Percentiles rank a stretch among this genome's conserved stretches.
phyloP scores from a whole-genome alignment of 495 filamentous ascomycete genomes.

The Lepidopterella palustris region DNA sequence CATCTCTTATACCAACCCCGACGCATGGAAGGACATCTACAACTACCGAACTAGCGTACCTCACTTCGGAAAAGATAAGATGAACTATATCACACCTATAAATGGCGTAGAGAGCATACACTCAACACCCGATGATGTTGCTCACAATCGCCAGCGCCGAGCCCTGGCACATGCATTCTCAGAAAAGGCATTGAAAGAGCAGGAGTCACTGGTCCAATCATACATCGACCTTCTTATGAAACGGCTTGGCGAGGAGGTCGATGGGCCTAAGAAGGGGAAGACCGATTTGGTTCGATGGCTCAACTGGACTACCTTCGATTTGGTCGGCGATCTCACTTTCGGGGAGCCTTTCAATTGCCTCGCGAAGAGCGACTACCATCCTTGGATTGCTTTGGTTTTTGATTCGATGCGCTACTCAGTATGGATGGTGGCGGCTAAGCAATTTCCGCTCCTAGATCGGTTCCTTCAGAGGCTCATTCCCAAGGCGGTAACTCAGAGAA shows the following conservation, averaged over 20 bases:
- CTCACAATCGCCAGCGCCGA: constrained; percentile 24
- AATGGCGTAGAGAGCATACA: constrained; percentile 14
- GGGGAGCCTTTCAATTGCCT: constrained; percentile 35
- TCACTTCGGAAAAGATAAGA: constrained; percentile 24
- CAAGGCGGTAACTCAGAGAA: background rate
- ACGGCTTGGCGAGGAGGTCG: no score
- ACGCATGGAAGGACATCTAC: constrained; percentile 33
- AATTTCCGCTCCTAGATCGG: background rate
- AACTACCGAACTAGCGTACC: constrained; percentile 2
- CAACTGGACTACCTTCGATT: constrained; percentile 34
- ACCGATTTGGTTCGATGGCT: constrained; percentile 30
- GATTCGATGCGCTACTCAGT: constrained; percentile 15
- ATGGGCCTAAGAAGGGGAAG: background rate
- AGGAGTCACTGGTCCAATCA: constrained; percentile 29
- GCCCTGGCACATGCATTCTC: constrained; percentile 28
- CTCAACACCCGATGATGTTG: constrained; percentile 22
- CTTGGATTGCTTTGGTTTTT: constrained; percentile 28
- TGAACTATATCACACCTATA: constrained; percentile 18
- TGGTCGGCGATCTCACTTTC: constrained; percentile 34
- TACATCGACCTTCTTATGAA: constrained; percentile 29
- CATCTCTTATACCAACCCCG: constrained; percentile 42
- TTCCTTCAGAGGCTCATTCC: constrained; percentile 1
- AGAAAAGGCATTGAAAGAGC: constrained; percentile 23
- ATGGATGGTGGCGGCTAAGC: background rate
- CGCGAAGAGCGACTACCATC: constrained; percentile 28